These are phyloP conservation scores for Conticribra guillardii DNA, from an alignment of 108 stramenopile species.

Conservation along the genomic window DNA sequence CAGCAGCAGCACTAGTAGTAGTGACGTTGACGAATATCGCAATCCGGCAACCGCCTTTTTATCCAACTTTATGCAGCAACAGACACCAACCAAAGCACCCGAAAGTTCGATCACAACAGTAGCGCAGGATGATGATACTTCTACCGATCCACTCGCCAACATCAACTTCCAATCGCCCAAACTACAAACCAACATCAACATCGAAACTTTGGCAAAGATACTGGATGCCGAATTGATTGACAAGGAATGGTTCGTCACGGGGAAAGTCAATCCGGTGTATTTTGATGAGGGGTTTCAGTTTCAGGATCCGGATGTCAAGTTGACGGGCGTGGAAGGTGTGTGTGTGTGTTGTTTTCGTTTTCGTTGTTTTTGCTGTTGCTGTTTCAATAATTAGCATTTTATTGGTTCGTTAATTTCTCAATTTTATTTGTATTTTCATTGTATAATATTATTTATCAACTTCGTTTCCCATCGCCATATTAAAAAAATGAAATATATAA, in stretches of 20 bases:
- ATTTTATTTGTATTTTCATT: too few relatives aligned
- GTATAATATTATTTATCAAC: too few relatives aligned
- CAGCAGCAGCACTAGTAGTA: not conserved
- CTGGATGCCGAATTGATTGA: conserved; percentile 71
- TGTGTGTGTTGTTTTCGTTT: not conserved
- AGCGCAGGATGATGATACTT: not conserved
- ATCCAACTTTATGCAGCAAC: conserved; percentile 71
- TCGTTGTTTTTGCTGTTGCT: not conserved
- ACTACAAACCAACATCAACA: conserved; percentile 19
- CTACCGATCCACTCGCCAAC: conserved; percentile 15
- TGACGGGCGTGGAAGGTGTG: conserved; percentile 66
- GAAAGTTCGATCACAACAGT: not conserved
- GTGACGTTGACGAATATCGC: conserved; percentile 59
- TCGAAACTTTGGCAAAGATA: conserved; percentile 55
- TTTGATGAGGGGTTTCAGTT: conserved; percentile 81
- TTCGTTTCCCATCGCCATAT: too few relatives aligned
- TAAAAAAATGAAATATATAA: too few relatives aligned
- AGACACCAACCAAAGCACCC: not conserved
- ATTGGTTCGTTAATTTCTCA: too few relatives aligned
- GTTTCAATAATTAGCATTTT: not conserved
- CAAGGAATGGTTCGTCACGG: conserved; percentile 91
- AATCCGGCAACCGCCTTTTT: conserved; percentile 63
- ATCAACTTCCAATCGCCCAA: conserved; percentile 47
- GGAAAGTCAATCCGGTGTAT: conserved; percentile 74
- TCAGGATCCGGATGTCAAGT: conserved; percentile 86